phyloP scores from a whole-genome alignment of 1,284 basidiomycete species.

The Pyrrhoderma noxium region DNA sequence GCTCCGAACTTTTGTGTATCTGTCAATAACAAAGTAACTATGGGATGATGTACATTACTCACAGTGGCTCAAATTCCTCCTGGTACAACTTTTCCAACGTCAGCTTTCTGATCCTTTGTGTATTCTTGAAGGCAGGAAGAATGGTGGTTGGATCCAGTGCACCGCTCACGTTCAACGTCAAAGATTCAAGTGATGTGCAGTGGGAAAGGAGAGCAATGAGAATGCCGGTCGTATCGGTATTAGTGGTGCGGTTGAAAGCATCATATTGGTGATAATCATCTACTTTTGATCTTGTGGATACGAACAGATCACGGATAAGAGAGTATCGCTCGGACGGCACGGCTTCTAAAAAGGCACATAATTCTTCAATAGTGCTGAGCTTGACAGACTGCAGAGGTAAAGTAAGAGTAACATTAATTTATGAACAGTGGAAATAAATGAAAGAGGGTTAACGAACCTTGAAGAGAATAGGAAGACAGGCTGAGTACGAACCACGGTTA shows the following conservation, averaged over 20 bases:
- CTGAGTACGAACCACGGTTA: constrained; percentile 40
- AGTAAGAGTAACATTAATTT: background rate
- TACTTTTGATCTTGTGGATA: constrained; percentile 38
- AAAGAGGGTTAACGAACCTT: constrained; percentile 29
- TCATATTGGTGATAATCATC: constrained; percentile 1
- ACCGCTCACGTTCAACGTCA: constrained; percentile 46
- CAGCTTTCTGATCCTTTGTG: constrained; percentile 40
- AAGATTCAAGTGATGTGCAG: constrained; percentile 40
- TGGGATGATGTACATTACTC: constrained; percentile 26
- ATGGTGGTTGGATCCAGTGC: constrained; percentile 40
- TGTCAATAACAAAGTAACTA: background rate
- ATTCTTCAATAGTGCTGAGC: constrained; percentile 37
- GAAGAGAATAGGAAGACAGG: constrained; percentile 54
- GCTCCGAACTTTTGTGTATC: constrained; percentile 48
- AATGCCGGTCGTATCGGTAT: constrained; percentile 32
- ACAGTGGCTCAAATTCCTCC: constrained; percentile 52
- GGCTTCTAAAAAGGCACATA: constrained; percentile 44
- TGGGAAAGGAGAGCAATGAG: constrained; percentile 43
- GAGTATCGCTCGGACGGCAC: constrained; percentile 49
- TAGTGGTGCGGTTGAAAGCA: constrained; percentile 10
- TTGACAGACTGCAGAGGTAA: constrained; percentile 37
- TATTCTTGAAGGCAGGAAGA: constrained; percentile 45
- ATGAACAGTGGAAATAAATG: no score
- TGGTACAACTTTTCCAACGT: constrained; percentile 47
- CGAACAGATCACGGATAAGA: constrained; percentile 48